phyloP scores from a whole-genome alignment of 1,284 basidiomycete genomes.

The Boletus austroedulis region DNA sequence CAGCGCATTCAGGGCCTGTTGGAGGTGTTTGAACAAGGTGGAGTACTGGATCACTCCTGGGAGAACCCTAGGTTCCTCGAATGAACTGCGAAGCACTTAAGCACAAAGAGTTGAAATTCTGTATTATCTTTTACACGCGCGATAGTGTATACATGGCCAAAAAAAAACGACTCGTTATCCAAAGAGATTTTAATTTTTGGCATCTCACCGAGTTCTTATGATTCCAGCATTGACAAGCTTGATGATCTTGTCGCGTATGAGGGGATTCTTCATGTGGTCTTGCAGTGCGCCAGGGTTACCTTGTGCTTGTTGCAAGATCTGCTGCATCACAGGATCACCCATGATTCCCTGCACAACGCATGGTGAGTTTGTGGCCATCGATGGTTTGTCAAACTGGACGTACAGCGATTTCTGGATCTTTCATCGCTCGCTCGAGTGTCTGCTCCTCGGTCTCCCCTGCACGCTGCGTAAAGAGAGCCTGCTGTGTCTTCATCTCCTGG shows the following conservation, averaged over 20 bases:
- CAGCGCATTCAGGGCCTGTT: conserved; percentile 49
- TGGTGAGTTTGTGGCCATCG: conserved; percentile 7
- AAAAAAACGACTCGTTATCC: conserved; percentile 11
- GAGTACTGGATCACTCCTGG: conserved; percentile 65
- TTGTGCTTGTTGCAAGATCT: conserved; percentile 95
- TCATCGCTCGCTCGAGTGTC: conserved; percentile 91
- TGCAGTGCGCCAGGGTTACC: conserved; percentile 84
- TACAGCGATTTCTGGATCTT: conserved; percentile 93
- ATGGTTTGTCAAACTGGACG: conserved; percentile 33
- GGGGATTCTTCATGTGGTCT: conserved; percentile 97
- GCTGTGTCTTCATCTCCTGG: conserved; percentile 77
- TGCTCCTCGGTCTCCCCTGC: conserved; percentile 89
- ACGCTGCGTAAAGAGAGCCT: conserved; percentile 81
- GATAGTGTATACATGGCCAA: conserved; percentile 12
- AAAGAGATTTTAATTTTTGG: conserved; percentile 1
- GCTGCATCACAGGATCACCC: conserved; percentile 87
- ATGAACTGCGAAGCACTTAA: conserved; percentile 5
- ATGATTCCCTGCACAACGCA: conserved; percentile 61
- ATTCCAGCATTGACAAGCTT: conserved; percentile 95
- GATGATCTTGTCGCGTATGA: conserved; percentile 81
- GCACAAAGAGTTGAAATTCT: background rate
- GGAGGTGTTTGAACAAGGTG: conserved; percentile 44
- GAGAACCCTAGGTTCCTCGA: conserved; percentile 43
- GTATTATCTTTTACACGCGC: conserved; percentile 29
- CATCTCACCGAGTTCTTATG: conserved; percentile 67